Evolutionary conservation across 352 stramenopile species (phyloP), one percentile per base, ranked within the genome.

Genomic region (Elongisporangium undulatum): DNA sequence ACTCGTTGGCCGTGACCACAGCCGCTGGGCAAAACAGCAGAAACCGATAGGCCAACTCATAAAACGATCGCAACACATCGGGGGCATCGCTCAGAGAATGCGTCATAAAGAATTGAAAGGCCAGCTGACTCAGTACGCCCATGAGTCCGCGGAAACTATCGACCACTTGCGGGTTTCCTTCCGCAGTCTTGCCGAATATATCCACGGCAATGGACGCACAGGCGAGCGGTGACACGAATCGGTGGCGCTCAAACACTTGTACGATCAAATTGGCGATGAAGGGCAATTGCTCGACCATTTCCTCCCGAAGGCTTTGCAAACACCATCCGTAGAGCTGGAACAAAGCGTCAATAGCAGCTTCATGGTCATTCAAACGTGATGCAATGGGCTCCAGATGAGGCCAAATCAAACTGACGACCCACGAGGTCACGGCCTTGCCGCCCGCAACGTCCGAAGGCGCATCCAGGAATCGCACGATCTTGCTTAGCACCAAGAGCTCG

Each of bases 241-340:
- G 61, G 22, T 68, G 68, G 23, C 79, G 60, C 54, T 85, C 69
- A 51, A 91, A 91, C n/a, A 87, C 69, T 45, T 61, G 61, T 0
- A 89, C 71, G 41, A 91, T 85, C 26, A 87, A 53, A 6, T 68
- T 82, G 26, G 75, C 79, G 50, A 89, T 83, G 6, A 62, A 58
- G 2, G 66, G 66, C 19, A 91, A 69, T 20, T 86, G 69, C 3
- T 66, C 65, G 10, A 66, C 69, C 73, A 91, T 85, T 12, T 86
- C 75, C 13, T 79, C 68, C 9, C 74, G 71, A 4, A 89, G 53
- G 65, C 75, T 91, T 55, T 86, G 82, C 48, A 91, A 55, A 68
- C 79, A 89, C 79, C 82, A 91, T 26, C 77, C 75, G 59, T 86
- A 87, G 15, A 91, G 64, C 58, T 88, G 68, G 49, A 89, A 89